Evolutionary conservation across 257 asterid genomes (phyloP), one percentile per base, ranked within the genome.

Genomic region (Marsdenia floribunda): DNA sequence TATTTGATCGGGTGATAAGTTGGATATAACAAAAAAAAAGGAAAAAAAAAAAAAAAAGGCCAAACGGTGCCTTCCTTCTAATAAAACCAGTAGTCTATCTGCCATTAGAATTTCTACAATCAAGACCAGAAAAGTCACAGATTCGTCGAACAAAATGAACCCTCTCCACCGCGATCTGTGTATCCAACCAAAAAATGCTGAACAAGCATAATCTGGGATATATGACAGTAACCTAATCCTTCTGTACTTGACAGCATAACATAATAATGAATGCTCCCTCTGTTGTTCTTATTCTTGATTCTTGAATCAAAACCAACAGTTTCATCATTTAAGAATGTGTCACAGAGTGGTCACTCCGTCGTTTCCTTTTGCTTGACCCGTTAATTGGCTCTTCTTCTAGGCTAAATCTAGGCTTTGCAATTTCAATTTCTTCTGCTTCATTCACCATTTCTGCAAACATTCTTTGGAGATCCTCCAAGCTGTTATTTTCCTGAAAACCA

Each of bases 401-500:
- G 63, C 71, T 46, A 29, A 63, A 73, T 0, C 54, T 26, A 35
- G 68, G 24, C 12, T 58, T 54, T 55, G 75, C 42, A n/a, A 75
- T 50, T 73, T 77, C 78, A 37, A 63, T 53, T n/a, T 70, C 76
- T 70, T 77, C 78, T 47, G 64, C 72, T 16, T 70, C 76, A 74
- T 63, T 70, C 38, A 6, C 73, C 75, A 71, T 81, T 18, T 81
- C 78, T 53, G 53, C 16, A 6, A 70, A 77, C 60, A 77, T 40
- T 79, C 65, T 77, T 55, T 77, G 82, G 47, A 81, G 80, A 29
- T 81, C 80, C 68, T 74, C 82, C 77, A 81, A 24, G 73, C 77
- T 77, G 54, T 79, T 77, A 22, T 35, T 71, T 71, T 76, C 77
- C 85, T 77, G 5, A 44, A 9, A 47, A 74, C 50, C 54, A 53